phyloP scores from a whole-genome alignment of 495 filamentous ascomycete genomes.

The Penicillium simplicissimum region DNA sequence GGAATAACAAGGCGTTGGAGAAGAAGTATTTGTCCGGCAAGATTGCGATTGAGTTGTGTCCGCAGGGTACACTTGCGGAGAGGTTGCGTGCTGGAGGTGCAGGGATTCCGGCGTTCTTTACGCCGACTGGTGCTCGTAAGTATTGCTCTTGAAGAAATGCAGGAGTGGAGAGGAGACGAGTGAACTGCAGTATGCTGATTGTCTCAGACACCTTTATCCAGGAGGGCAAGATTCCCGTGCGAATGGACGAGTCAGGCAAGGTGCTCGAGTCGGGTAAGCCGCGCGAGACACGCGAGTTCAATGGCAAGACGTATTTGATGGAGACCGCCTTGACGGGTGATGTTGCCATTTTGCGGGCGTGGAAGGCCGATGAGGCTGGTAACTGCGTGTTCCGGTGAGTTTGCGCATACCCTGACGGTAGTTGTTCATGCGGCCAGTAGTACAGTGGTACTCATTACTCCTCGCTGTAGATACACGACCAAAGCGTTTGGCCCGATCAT shows the following conservation, averaged over 20 bases:
- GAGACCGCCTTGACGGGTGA: constrained; percentile 84
- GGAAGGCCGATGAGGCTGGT: constrained; percentile 81
- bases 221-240: constrained; percentile 77
- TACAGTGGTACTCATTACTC: neutral
- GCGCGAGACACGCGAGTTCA: constrained; percentile 81
- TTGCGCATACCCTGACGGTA: too few species aligned
- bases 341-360: constrained; percentile 85
- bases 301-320: constrained; percentile 81
- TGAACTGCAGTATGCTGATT: constrained; percentile 6
- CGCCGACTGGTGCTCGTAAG: constrained; percentile 75
- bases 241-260: constrained; percentile 73
- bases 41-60: constrained; percentile 82
- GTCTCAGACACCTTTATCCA: constrained; percentile 67
- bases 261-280: constrained; percentile 69
- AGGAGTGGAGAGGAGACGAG: too few species aligned
- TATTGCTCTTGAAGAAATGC: neutral
- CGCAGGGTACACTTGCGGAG: constrained; percentile 88
- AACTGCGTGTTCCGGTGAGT: constrained; percentile 83
- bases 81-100: constrained; percentile 79
- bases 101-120: constrained; percentile 90
- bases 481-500: constrained; percentile 80
- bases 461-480: constrained; percentile 42
- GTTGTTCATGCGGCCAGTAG: neutral
- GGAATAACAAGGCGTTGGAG: constrained; percentile 88
- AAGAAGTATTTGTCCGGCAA: constrained; percentile 79